Evolutionary conservation across 179 eudicot species (phyloP).

Genomic region (Beta macrorhiza): DNA sequence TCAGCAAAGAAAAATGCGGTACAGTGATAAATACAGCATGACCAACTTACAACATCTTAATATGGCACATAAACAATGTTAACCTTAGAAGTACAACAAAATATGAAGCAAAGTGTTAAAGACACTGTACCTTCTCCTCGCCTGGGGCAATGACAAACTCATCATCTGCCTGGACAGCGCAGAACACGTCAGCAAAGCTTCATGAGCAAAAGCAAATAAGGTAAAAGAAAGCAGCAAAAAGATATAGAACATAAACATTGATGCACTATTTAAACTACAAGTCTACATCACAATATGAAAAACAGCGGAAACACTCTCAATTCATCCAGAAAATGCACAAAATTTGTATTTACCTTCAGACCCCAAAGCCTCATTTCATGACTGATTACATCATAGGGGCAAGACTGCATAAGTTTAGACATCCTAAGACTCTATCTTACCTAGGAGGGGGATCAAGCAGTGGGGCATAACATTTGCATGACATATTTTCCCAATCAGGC

Average conservation of each 20-base stretch:
- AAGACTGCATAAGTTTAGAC: not conserved
- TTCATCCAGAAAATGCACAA: not conserved
- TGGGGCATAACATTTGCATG: not conserved
- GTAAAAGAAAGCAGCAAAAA: slow-evolving; percentile 8
- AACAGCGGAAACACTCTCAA: not conserved
- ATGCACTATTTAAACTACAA: not conserved
- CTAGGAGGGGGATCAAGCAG: not conserved
- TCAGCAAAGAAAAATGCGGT: not conserved
- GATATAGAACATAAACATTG: not conserved
- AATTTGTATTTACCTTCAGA: not conserved
- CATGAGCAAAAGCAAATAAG: not conserved
- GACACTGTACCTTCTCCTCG: slow-evolving; percentile 64
- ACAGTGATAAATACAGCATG: not conserved
- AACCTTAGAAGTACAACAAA: not conserved
- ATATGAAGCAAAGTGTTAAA: not conserved
- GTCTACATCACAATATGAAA: not conserved
- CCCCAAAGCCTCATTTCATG: slow-evolving; percentile 3
- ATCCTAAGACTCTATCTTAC: not conserved
- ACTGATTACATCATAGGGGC: not conserved
- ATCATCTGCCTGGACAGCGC: slow-evolving; percentile 67
- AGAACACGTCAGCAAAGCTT: slow-evolving; percentile 23
- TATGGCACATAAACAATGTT: not conserved
- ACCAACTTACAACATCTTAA: not conserved
- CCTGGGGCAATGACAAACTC: slow-evolving; percentile 64
- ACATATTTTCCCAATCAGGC: not conserved